phyloP scores from a whole-genome alignment of 176 grass and related monocot genomes.

The Avena insularis region DNA sequence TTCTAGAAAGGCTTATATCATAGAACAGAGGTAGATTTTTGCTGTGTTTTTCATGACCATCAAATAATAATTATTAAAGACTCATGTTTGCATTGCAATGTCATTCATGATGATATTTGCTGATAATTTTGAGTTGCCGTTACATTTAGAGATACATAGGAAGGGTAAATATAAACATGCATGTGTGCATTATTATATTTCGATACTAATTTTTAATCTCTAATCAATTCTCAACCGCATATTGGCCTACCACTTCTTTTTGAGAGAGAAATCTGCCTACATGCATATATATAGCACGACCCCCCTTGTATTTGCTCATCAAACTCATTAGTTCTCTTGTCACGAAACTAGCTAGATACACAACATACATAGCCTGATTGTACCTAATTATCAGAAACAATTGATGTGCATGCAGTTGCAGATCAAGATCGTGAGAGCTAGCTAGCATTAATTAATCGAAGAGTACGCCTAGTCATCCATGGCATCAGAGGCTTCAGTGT shows the following conservation, averaged over 20 bases:
- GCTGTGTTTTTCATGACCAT: not conserved
- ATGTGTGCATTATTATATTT: not conserved
- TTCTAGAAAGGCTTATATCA: too few relatives aligned
- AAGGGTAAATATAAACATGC: not conserved
- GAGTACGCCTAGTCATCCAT: not conserved
- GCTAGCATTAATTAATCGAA: not conserved
- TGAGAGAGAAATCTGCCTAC: too few relatives aligned
- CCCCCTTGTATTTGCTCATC: not conserved
- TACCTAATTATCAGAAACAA: not conserved
- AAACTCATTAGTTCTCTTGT: not conserved
- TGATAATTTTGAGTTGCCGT: not conserved
- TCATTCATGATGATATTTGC: not conserved
- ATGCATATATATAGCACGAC: not conserved
- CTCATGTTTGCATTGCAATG: not conserved
- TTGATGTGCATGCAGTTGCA: not conserved
- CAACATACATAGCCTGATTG: not conserved
- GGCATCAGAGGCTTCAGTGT: not conserved
- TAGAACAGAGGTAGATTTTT: not conserved
- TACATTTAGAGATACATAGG: not conserved
- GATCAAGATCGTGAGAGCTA: not conserved
- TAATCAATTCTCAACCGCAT: too few relatives aligned
- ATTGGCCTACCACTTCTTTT: too few relatives aligned
- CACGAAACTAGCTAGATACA: not conserved
- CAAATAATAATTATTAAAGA: not conserved
- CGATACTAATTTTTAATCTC: too few relatives aligned